Evolutionary conservation across 2,329 filamentous ascomycete species (phyloP).

Genomic region (Blastomyces silverae): DNA sequence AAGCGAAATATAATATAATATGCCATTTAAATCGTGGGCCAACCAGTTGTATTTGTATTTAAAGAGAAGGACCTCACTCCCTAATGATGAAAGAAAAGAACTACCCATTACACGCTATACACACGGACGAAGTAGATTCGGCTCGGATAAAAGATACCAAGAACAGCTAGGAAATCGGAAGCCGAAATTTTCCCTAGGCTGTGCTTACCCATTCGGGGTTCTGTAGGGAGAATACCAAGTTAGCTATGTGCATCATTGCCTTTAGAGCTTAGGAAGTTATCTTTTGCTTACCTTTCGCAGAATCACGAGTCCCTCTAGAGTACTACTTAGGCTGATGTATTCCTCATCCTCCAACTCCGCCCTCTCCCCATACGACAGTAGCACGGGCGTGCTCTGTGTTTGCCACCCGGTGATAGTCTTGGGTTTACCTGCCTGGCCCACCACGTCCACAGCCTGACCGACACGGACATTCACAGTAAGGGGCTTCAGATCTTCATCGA

Average conservation of each 20-base stretch:
- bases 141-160: not conserved
- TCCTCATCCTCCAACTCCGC: conserved; percentile 97
- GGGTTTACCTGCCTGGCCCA: conserved; percentile 90
- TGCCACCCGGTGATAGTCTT: conserved; percentile 99
- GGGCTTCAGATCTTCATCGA: conserved; percentile 90
- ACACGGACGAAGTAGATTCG: not conserved
- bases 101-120: conserved; percentile 13
- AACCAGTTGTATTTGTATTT: conserved; percentile 8
- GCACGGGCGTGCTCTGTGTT: conserved; percentile 96
- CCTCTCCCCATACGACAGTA: conserved; percentile 88
- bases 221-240: conserved; percentile 27
- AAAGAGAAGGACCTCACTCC: not conserved
- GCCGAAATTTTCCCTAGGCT: conserved; percentile 15
- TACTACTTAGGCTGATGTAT: conserved; percentile 86
- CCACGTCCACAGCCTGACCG: conserved; percentile 95
- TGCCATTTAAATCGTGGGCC: conserved; percentile 11
- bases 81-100: conserved; percentile 2
- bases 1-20: not conserved
- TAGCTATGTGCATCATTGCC: conserved; percentile 21
- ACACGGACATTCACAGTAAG: conserved; percentile 94
- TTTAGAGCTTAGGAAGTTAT: not conserved
- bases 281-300: conserved; percentile 73
- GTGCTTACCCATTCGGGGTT: conserved; percentile 43
- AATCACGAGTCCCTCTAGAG: conserved; percentile 89
- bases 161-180: conserved; percentile 4